Base-by-base conservation (phyloP, 768 basidiomycete species). In the Psilocybe cyanescens region DNA sequence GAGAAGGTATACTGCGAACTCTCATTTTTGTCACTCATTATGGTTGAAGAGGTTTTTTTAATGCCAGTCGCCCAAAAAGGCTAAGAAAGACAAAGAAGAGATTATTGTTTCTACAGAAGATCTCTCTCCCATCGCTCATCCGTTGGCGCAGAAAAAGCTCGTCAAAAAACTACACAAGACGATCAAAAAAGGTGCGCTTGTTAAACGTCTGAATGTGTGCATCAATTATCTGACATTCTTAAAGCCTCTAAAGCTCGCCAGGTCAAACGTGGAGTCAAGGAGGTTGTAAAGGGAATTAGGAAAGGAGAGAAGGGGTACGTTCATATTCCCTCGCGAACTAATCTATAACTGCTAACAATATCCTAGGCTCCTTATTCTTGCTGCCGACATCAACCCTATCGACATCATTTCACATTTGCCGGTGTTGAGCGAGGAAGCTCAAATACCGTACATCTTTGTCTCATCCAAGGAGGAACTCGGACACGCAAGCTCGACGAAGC, bases 361-460 rank as follows among this genome's bases (percentile, higher is more conserved):
- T 31, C 35, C n/a, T 66, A 96, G 95, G 19, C 79, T 99, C 35
- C 85, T 99, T 31, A 79, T 99, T 59, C 87, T 99, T 61, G 97
- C 97, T 3, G 95, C 91, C 41, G 97, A 99, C 76, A 99, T 99
- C 74, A 97, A 93, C 62, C 97, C 97, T 9, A 91, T 99, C 70
- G 97, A 99, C 78, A 97, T 99, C 67, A 95, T 99, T 69, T 96
- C 96, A 35, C 97, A 99, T 78, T 82, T 99, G 54, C 97, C 97
- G 4, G 81, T 98, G 8, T 81, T 99, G 71, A 90, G 93, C 50
- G 97, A 99, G 79, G 97, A 99, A 74, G 91, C 94, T 8, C 82
- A 88, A 39, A 89, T 95, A 73, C 95, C 95, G 0, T 97, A 95
- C 71, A 83, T 95, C 52, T 96, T 94, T 72, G 91, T 96, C 12